Conservation (phyloP, 306 rosid genomes). For the Ammopiptanthus mongolicus region DNA sequence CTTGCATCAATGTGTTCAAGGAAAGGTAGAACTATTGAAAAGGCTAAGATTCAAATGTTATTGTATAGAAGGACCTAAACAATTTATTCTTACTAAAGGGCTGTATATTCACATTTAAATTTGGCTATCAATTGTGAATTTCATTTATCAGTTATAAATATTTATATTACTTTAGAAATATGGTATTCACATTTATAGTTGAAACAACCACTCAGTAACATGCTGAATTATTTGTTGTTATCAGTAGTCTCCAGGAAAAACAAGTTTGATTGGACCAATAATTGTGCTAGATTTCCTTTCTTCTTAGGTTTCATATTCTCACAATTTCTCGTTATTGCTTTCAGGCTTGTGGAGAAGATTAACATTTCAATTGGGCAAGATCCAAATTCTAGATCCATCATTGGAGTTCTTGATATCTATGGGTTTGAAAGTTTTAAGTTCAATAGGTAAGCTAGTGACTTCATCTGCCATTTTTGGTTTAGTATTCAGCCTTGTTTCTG, state of each 20-base stretch:
- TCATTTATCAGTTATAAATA: neutral
- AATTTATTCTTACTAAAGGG: neutral
- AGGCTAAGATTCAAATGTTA: neutral
- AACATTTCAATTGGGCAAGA: slow-evolving; percentile 96
- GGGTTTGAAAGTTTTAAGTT: slow-evolving; percentile 98
- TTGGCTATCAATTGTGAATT: neutral
- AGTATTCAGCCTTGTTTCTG: slow-evolving; percentile 26
- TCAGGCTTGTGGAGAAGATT: slow-evolving; percentile 96
- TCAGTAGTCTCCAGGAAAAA: neutral
- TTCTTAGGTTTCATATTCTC: slow-evolving; percentile 25
- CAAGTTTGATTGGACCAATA: neutral
- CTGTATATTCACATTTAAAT: neutral
- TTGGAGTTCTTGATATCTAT: slow-evolving; percentile 99
- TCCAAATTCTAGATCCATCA: slow-evolving; percentile 84
- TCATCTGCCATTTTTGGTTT: slow-evolving; percentile 16
- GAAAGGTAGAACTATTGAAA: slow-evolving; percentile 9
- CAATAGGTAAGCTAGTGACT: slow-evolving; percentile 63
- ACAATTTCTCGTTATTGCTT: slow-evolving; percentile 18
- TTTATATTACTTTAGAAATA: neutral
- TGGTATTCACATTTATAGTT: neutral
- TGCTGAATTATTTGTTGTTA: neutral
- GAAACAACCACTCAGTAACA: neutral
- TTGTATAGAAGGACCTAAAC: neutral
- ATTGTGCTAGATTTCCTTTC: slow-evolving; percentile 11
- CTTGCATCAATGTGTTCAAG: slow-evolving; percentile 9